These are phyloP conservation scores for Kalanchoe fedtschenkoi DNA, from an alignment of 164 flowering plant species.

Conservation along the genomic window DNA sequence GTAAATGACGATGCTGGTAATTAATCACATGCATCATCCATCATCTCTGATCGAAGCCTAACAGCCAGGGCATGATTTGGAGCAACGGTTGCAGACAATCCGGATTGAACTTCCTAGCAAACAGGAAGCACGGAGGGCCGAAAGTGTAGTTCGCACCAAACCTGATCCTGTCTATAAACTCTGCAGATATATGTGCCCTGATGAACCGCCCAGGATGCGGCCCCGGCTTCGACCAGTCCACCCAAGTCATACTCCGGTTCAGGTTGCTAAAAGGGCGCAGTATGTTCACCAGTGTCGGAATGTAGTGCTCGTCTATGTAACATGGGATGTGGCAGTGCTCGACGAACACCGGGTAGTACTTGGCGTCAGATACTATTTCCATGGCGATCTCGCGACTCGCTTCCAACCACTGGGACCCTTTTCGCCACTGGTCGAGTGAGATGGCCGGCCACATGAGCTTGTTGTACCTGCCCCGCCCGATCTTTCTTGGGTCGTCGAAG, in stretches of 20 bases:
- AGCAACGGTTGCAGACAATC: conserved; percentile 23
- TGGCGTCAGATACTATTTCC: conserved; percentile 28
- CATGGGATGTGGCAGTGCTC: conserved; percentile 30
- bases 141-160: conserved; percentile 19
- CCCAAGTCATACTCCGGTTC: conserved; percentile 47
- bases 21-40: no score
- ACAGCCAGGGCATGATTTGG: background rate
- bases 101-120: conserved; percentile 51
- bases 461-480: conserved; percentile 49
- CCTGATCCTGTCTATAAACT: conserved; percentile 24
- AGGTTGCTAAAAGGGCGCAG: conserved; percentile 15
- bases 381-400: conserved; percentile 28
- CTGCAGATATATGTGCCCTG: conserved; percentile 17
- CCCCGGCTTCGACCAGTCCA: conserved; percentile 45
- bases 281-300: conserved; percentile 37
- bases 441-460: conserved; percentile 29
- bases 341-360: conserved; percentile 22
- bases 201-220: conserved; percentile 38
- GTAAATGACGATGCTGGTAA: no score
- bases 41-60: background rate
- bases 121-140: conserved; percentile 32
- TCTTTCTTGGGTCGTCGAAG: conserved; percentile 26
- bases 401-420: no score
- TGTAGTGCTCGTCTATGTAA: conserved; percentile 53
- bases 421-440: conserved; percentile 34